Percentiles rank a stretch among this genome's conserved stretches.
Evolutionary conservation across 192 early-diverging fungal genomes (phyloP).

Genomic region (Funneliformis geosporum): DNA sequence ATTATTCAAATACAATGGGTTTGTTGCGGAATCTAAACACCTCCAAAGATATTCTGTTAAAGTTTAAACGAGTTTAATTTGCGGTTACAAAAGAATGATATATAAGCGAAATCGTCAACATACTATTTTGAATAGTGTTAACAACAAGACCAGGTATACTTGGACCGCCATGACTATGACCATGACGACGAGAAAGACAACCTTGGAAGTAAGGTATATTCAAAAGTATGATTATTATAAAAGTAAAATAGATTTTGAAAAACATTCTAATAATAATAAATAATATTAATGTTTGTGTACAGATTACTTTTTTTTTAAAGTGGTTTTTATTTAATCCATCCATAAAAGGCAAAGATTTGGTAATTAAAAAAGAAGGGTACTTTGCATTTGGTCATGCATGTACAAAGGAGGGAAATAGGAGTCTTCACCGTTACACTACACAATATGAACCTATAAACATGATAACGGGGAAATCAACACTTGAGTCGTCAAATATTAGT

Average conservation of each 20-base stretch:
- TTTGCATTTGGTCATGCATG: too few relatives aligned
- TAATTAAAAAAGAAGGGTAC: too few relatives aligned
- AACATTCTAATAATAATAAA: neutral
- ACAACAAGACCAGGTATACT: neutral
- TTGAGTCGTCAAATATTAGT: neutral
- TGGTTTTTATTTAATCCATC: too few relatives aligned
- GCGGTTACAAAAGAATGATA: neutral
- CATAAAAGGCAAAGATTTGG: too few relatives aligned
- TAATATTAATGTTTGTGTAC: too few relatives aligned
- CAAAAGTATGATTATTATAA: neutral
- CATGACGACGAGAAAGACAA: neutral
- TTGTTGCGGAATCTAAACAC: constrained; percentile 8
- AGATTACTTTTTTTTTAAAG: too few relatives aligned
- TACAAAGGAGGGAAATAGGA: too few relatives aligned
- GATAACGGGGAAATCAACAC: too few relatives aligned
- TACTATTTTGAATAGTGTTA: constrained; percentile 16
- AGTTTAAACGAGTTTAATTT: neutral
- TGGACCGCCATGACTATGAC: neutral
- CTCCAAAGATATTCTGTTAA: constrained; percentile 24
- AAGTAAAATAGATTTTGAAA: neutral
- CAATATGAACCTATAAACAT: too few relatives aligned
- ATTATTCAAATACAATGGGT: neutral
- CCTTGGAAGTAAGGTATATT: neutral
- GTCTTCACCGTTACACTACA: too few relatives aligned
- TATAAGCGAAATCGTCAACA: neutral